Conservation (phyloP, 2,329 filamentous ascomycete species). For the Trichoderma lentiforme region DNA sequence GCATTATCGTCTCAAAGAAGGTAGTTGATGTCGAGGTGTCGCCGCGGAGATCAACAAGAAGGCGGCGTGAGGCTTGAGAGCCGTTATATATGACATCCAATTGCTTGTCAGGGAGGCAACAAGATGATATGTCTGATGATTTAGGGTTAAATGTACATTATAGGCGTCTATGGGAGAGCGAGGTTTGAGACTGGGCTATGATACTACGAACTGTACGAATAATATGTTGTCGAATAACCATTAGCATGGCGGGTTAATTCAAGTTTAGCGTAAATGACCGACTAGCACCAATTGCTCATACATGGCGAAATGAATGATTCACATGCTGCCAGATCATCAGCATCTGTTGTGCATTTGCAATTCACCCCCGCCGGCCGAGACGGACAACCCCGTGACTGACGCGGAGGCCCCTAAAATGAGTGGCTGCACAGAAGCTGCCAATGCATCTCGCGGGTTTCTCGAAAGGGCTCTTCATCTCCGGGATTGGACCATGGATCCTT, state of each 20-base stretch:
- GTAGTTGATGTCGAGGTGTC: constrained; percentile 25
- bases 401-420: constrained; percentile 1
- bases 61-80: not conserved
- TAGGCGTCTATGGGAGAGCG: not conserved
- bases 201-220: not conserved
- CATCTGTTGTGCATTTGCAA: not conserved
- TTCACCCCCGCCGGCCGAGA: not conserved
- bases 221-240: not conserved
- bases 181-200: not conserved
- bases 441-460: constrained; percentile 12
- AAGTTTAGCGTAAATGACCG: not conserved
- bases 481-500: constrained; percentile 11
- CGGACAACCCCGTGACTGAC: not conserved
- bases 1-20: constrained; percentile 37
- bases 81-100: not conserved
- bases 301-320: not conserved
- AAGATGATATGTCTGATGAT: not conserved
- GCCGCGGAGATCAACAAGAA: constrained; percentile 27
- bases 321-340: not conserved
- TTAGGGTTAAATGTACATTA: not conserved
- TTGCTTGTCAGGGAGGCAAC: not conserved
- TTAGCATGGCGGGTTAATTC: not conserved
- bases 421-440: not conserved
- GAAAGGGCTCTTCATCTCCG: constrained; percentile 20
- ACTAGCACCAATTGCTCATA: not conserved